Evolutionary conservation across 805 yeast species (phyloP).

Genomic region (Candida sphagnicola): DNA sequence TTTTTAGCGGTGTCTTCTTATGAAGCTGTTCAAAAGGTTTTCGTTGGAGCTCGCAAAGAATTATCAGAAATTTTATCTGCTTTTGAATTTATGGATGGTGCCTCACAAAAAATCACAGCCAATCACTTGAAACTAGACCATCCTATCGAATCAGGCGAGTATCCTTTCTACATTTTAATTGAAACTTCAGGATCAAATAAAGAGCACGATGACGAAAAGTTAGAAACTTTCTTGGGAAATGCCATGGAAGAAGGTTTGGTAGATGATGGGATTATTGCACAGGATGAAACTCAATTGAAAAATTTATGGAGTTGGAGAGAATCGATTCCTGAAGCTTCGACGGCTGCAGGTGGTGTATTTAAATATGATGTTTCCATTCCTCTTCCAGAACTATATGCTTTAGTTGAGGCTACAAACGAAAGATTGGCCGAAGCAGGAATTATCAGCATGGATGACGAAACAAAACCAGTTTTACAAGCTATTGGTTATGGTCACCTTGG

Average conservation of each 20-base stretch:
- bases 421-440: slow-evolving; percentile 55
- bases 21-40: slow-evolving; percentile 80
- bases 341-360: slow-evolving; percentile 88
- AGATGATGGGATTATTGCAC: slow-evolving; percentile 93
- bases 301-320: slow-evolving; percentile 97
- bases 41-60: slow-evolving; percentile 72
- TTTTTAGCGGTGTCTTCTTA: slow-evolving; percentile 78
- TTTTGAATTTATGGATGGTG: slow-evolving; percentile 87
- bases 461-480: slow-evolving; percentile 79
- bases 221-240: slow-evolving; percentile 76
- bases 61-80: slow-evolving; percentile 86
- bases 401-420: slow-evolving; percentile 74
- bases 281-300: slow-evolving; percentile 82
- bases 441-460: slow-evolving; percentile 54
- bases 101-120: slow-evolving; percentile 61
- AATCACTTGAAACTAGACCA: slow-evolving; percentile 56
- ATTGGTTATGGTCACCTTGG: slow-evolving; percentile 99
- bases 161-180: slow-evolving; percentile 86
- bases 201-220: slow-evolving; percentile 89
- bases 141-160: slow-evolving; percentile 73
- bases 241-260: slow-evolving; percentile 83
- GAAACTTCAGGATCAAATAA: slow-evolving; percentile 96
- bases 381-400: slow-evolving; percentile 69
- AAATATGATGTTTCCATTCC: slow-evolving; percentile 96
- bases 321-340: slow-evolving; percentile 83